Conservation (phyloP, 495 filamentous ascomycete genomes). For the Lasiosphaeriaceae sp. region DNA sequence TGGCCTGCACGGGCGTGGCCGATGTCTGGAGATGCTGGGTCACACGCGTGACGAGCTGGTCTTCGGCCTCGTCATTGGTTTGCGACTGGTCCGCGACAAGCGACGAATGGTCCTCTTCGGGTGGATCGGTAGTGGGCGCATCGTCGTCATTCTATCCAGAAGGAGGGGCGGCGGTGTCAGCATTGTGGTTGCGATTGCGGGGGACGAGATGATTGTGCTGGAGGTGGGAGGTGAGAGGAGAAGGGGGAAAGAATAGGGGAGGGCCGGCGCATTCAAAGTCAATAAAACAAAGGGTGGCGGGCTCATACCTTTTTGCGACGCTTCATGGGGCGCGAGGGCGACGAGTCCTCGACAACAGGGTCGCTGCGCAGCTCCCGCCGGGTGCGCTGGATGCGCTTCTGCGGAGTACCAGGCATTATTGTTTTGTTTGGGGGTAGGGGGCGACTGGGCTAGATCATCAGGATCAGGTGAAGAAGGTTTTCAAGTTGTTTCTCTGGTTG, state of each 20-base stretch:
- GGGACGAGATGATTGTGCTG: neutral
- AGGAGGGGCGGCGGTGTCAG: slow-evolving; percentile 1
- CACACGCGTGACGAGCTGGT: slow-evolving; percentile 66
- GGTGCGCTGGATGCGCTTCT: slow-evolving; percentile 40
- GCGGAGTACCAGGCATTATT: slow-evolving; percentile 39
- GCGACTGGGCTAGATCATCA: slow-evolving; percentile 20
- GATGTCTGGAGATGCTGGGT: slow-evolving; percentile 63
- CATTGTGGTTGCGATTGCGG: neutral
- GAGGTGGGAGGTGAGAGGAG: slow-evolving; percentile 4
- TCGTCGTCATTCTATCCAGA: slow-evolving; percentile 18
- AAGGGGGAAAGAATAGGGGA: neutral
- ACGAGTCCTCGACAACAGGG: slow-evolving; percentile 48
- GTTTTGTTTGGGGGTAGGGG: neutral
- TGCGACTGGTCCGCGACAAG: slow-evolving; percentile 45
- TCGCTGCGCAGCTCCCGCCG: slow-evolving; percentile 38
- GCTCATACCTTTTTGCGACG: slow-evolving; percentile 69
- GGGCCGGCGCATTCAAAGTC: neutral
- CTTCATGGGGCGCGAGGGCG: slow-evolving; percentile 66
- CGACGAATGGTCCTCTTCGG: slow-evolving; percentile 39
- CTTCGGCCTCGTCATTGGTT: slow-evolving; percentile 51
- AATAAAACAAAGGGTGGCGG: slow-evolving; percentile 13
- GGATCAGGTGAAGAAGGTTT: neutral
- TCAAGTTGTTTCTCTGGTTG: neutral
- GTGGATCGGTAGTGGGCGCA: slow-evolving; percentile 14
- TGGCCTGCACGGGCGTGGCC: slow-evolving; percentile 57